phyloP scores from a whole-genome alignment of 2,329 filamentous ascomycete genomes.

The Orbilia blumenaviensis region DNA sequence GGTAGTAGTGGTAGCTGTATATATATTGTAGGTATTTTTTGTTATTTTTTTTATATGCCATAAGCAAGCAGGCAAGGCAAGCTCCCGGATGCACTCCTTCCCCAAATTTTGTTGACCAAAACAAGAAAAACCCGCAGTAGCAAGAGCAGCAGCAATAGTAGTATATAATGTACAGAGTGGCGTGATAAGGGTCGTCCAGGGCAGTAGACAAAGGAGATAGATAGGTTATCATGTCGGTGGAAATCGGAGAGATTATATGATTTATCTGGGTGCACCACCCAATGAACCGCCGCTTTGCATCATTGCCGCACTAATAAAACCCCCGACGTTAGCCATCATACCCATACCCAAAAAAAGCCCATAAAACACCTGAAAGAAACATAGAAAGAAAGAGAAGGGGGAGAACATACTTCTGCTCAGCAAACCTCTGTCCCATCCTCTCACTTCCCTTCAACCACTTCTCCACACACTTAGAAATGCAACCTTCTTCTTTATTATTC shows the following conservation, averaged over 20 bases:
- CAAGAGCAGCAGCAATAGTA: too few species aligned
- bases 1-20: too few species aligned
- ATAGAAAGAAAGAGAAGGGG: background rate
- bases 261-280: slow-evolving; percentile 29
- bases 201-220: background rate
- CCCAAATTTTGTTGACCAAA: too few species aligned
- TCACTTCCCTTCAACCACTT: slow-evolving; percentile 94
- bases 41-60: too few species aligned
- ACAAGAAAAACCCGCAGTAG: background rate
- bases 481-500: slow-evolving; percentile 85
- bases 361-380: background rate
- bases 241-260: background rate
- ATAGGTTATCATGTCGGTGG: too few species aligned
- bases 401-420: slow-evolving; percentile 65
- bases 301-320: slow-evolving; percentile 37
- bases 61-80: too few species aligned
- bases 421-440: slow-evolving; percentile 89
- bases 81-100: background rate
- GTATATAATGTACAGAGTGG: slow-evolving; percentile 48
- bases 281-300: slow-evolving; percentile 47
- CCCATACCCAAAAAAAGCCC: background rate
- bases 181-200: slow-evolving; percentile 21
- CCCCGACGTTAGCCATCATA: background rate
- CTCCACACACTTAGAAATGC: slow-evolving; percentile 92
- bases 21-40: background rate